These are phyloP conservation scores for Jaltomata sinuosa DNA, from an alignment of 257 asterid species.

Conservation along the genomic window DNA sequence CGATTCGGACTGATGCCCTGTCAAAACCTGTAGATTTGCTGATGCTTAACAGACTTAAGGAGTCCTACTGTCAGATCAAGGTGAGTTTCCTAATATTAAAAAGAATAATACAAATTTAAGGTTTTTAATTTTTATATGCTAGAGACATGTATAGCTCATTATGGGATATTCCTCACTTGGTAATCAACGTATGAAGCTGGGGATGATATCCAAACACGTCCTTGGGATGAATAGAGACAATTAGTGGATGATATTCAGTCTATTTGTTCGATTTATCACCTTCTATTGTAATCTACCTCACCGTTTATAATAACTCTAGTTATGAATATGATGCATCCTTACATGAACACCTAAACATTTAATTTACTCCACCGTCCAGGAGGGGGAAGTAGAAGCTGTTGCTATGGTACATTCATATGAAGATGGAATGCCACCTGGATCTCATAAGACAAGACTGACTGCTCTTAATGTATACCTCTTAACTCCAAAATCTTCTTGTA, in stretches of 20 bases:
- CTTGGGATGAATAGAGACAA: not conserved
- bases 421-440: constrained; percentile 70
- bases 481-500: not conserved
- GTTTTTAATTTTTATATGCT: not conserved
- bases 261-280: not conserved
- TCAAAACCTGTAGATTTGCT: constrained; percentile 78
- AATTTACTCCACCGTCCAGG: constrained; percentile 35
- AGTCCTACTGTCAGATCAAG: constrained; percentile 76
- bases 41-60: constrained; percentile 83
- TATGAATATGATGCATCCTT: not conserved
- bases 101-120: not conserved
- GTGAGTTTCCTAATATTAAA: constrained; percentile 31
- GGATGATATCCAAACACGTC: not conserved
- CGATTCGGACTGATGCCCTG: constrained; percentile 84
- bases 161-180: not conserved
- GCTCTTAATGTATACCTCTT: constrained; percentile 73
- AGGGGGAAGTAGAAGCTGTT: constrained; percentile 90
- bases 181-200: not conserved
- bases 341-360: not conserved
- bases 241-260: not conserved
- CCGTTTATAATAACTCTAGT: not conserved
- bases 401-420: constrained; percentile 85
- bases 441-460: constrained; percentile 80
- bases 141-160: not conserved
- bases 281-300: not conserved